Base-by-base conservation (phyloP, 169 alveolate genomes). In the Cryptosporidium andersoni region DNA sequence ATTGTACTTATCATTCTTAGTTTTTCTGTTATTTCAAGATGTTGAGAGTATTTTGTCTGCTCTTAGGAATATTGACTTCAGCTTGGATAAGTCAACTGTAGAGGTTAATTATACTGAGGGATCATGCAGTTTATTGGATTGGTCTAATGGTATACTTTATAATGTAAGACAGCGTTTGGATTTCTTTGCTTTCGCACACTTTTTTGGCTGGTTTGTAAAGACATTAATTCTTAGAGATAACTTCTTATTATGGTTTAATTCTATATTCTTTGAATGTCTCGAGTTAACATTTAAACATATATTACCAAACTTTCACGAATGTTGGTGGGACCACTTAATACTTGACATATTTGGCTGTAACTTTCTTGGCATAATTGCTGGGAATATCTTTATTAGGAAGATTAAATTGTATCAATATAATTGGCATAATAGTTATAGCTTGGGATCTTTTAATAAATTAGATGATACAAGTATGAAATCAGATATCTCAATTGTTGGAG, bases 251-350 rank as follows among this genome's bases (percentile, higher is more conserved):
- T 91, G 95, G 96, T 49, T 92, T 39, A 80, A 91, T 81, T 90
- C 94, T 11, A 67, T 94, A 36, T 81, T 90, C 2, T 95, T 93
- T 89, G 98, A 95, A 74, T 88, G 92, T 53, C 63, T 93, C 56
- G 98, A 95, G 90, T 91, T 95, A 16, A 91, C 97, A 14, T 92
- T 95, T 81, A 82, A 95, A 80, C 95, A 94, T 68, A 91, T 94
- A 90, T 89, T 95, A 42, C 96, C 97, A 47, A 94, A 94, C 64
- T 95, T 95, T 91, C 90, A 91, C 88, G 98, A 95, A 88, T 95
- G 98, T 64, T 95, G 98, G 98, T 95, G 98, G 98, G 98, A 95
- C 80, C 95, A 92, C 88, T 81, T 94, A 25, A 14, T 94, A 6
- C 68, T 94, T 4, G 96, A 94, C 53, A 67, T 93, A 9, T 82